These are phyloP conservation scores for Ramalina peruviana DNA, from an alignment of 495 filamentous ascomycete genomes.

Conservation along the genomic window DNA sequence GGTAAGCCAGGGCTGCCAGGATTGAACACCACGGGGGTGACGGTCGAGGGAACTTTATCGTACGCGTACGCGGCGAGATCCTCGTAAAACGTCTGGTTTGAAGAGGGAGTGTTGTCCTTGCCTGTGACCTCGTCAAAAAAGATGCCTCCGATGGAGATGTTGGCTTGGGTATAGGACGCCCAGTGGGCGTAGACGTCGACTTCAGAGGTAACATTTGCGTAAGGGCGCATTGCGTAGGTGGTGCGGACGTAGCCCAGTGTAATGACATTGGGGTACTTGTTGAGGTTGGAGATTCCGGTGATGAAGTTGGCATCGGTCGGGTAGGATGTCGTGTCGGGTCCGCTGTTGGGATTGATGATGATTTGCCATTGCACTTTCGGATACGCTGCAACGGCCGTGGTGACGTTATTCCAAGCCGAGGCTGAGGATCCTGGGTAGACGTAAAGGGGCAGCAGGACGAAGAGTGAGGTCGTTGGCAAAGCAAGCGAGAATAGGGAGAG, in stretches of 20 bases:
- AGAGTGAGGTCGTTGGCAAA: slow-evolving; percentile 16
- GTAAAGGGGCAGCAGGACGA: slow-evolving; percentile 33
- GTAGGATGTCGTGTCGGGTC: slow-evolving; percentile 23
- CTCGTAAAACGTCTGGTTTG: slow-evolving; percentile 8
- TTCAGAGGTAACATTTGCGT: slow-evolving; percentile 21
- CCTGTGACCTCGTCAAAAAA: slow-evolving; percentile 35
- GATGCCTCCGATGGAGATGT: slow-evolving; percentile 28
- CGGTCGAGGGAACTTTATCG: neutral
- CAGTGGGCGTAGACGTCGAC: slow-evolving; percentile 30
- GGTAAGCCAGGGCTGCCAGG: slow-evolving; percentile 6
- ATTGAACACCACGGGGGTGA: slow-evolving; percentile 8
- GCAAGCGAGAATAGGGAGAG: no score
- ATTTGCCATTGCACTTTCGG: slow-evolving; percentile 26
- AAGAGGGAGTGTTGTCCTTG: slow-evolving; percentile 15
- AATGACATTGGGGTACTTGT: slow-evolving; percentile 27
- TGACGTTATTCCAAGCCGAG: slow-evolving; percentile 29
- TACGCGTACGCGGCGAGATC: neutral
- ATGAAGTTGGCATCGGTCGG: slow-evolving; percentile 23
- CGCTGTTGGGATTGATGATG: slow-evolving; percentile 33
- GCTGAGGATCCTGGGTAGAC: slow-evolving; percentile 25
- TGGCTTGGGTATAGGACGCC: slow-evolving; percentile 17
- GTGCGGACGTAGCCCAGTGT: slow-evolving; percentile 35
- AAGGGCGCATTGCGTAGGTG: slow-evolving; percentile 18
- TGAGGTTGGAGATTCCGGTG: slow-evolving; percentile 24
- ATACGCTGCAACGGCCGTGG: slow-evolving; percentile 17